Evolutionary conservation across 441 rosid genomes (phyloP).

Genomic region (Aquilaria agallochum): DNA sequence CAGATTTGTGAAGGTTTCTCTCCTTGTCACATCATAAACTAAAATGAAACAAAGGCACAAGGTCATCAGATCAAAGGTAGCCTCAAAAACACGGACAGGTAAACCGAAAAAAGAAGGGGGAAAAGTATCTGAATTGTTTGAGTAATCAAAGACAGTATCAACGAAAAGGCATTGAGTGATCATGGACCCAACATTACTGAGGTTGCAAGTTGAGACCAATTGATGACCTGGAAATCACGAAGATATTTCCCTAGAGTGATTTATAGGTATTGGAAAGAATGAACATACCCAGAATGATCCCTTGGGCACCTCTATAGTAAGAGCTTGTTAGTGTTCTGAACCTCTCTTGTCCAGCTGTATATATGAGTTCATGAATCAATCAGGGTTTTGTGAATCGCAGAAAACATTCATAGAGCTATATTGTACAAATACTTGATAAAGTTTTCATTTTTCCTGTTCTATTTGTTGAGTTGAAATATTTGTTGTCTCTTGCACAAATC

Average conservation of each 20-base stretch:
- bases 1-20: conserved; percentile 61
- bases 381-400: background rate
- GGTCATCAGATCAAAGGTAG: background rate
- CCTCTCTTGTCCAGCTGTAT: conserved; percentile 95
- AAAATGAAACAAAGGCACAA: conserved; percentile 15
- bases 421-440: no score
- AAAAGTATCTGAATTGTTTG: background rate
- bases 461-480: background rate
- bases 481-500: background rate
- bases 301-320: conserved; percentile 89
- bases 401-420: background rate
- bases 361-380: conserved; percentile 16
- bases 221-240: background rate
- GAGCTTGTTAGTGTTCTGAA: conserved; percentile 90
- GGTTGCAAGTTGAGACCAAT: conserved; percentile 2
- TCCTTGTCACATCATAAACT: conserved; percentile 74
- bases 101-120: background rate
- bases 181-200: conserved; percentile 4
- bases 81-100: conserved; percentile 5
- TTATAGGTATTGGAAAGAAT: conserved; percentile 2
- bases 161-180: background rate
- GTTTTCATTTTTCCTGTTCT: no score
- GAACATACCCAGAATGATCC: conserved; percentile 80
- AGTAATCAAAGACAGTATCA: background rate
- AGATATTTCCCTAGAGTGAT: background rate